Evolutionary conservation across 2,329 filamentous ascomycete genomes (phyloP).

Genomic region (Penicillium sp.): DNA sequence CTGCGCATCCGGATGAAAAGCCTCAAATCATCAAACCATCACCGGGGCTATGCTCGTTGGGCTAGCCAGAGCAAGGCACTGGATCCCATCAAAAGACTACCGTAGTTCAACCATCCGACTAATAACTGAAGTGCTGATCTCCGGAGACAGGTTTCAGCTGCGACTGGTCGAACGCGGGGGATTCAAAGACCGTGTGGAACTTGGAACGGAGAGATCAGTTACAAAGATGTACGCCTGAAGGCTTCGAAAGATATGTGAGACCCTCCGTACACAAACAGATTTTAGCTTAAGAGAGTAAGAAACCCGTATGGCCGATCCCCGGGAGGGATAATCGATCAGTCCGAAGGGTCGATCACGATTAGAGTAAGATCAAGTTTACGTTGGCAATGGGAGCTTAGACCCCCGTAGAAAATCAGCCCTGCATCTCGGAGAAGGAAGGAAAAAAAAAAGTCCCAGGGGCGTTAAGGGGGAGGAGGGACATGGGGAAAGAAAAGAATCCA

Average conservation of each 20-base stretch:
- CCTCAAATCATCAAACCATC: slow-evolving; percentile 22
- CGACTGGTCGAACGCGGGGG: background rate
- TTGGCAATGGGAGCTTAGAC: slow-evolving; percentile 9
- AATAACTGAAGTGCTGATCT: background rate
- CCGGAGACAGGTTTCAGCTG: background rate
- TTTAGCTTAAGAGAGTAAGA: slow-evolving; percentile 1
- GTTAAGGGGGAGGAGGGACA: slow-evolving; percentile 27
- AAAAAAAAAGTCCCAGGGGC: slow-evolving; percentile 24
- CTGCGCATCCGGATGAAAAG: slow-evolving; percentile 6
- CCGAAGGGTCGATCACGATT: slow-evolving; percentile 19
- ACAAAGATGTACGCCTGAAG: slow-evolving; percentile 9
- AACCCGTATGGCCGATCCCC: background rate
- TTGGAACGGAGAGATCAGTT: slow-evolving; percentile 18
- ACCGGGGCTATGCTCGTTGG: slow-evolving; percentile 15
- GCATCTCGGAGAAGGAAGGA: slow-evolving; percentile 14
- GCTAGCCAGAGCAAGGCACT: slow-evolving; percentile 25
- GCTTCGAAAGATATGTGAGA: too few relatives aligned
- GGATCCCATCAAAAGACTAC: slow-evolving; percentile 19
- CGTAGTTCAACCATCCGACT: slow-evolving; percentile 21
- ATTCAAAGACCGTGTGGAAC: slow-evolving; percentile 19
- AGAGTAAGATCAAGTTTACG: slow-evolving; percentile 6
- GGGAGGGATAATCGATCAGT: slow-evolving; percentile 6
- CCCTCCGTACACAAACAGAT: background rate
- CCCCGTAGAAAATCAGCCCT: slow-evolving; percentile 19
- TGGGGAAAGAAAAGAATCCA: slow-evolving; percentile 31